These are phyloP conservation scores for Lenzites betulinus DNA, from an alignment of 768 basidiomycete genomes.

Conservation along the genomic window DNA sequence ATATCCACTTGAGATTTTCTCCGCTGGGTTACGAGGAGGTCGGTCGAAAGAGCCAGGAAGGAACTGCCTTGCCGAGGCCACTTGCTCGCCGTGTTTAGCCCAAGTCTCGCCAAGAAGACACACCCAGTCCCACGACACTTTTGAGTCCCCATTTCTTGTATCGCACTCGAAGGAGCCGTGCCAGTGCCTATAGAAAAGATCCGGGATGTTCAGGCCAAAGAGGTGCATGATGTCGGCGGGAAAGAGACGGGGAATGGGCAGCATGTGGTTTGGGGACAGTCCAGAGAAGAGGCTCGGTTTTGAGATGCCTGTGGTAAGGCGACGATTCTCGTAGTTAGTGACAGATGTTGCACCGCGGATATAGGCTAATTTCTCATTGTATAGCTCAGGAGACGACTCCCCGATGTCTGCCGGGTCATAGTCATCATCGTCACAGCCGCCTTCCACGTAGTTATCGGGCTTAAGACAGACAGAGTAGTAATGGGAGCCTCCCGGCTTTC, in stretches of 20 bases:
- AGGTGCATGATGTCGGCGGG: slow-evolving; percentile 44
- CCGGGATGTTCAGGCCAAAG: slow-evolving; percentile 38
- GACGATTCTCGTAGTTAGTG: slow-evolving; percentile 29
- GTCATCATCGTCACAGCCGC: slow-evolving; percentile 35
- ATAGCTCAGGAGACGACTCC: slow-evolving; percentile 9
- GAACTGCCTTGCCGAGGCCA: slow-evolving; percentile 34
- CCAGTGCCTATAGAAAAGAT: slow-evolving; percentile 38
- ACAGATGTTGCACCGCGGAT: slow-evolving; percentile 24
- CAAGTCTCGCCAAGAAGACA: slow-evolving; percentile 30
- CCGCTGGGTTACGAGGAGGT: slow-evolving; percentile 43
- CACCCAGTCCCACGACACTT: slow-evolving; percentile 35
- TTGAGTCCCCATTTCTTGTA: slow-evolving; percentile 23
- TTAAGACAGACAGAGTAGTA: slow-evolving; percentile 38
- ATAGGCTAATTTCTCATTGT: slow-evolving; percentile 22
- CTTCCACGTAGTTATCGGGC: slow-evolving; percentile 26
- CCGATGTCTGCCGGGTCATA: slow-evolving; percentile 20
- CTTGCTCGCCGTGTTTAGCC: slow-evolving; percentile 37
- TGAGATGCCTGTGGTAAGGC: slow-evolving; percentile 36
- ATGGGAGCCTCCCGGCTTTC: slow-evolving; percentile 27
- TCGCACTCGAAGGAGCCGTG: slow-evolving; percentile 23
- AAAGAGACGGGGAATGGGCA: slow-evolving; percentile 36
- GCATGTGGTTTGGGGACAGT: slow-evolving; percentile 14
- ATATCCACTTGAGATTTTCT: no score
- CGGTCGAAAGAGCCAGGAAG: slow-evolving; percentile 45
- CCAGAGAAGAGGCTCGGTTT: slow-evolving; percentile 40